phyloP scores from a whole-genome alignment of 176 grass and related monocot genomes.

The Bromus sterilis region DNA sequence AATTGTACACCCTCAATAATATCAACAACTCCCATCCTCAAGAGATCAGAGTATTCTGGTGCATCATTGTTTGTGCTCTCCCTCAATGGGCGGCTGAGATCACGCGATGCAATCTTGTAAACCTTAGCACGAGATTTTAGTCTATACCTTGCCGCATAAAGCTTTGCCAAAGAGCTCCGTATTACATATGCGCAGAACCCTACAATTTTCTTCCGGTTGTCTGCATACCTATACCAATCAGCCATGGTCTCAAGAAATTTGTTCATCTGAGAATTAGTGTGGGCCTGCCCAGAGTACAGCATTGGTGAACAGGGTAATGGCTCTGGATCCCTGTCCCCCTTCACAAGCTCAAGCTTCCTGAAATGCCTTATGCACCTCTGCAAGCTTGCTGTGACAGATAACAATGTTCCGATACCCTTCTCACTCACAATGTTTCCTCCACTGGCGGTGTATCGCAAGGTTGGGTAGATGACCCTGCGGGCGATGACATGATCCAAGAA shows the following conservation, averaged over 20 bases:
- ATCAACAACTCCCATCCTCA: slow-evolving; percentile 94
- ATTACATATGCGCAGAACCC: slow-evolving; percentile 90
- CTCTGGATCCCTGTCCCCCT: slow-evolving; percentile 84
- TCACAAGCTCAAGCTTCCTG: slow-evolving; percentile 89
- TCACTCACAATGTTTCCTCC: slow-evolving; percentile 75
- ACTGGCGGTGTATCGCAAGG: slow-evolving; percentile 70
- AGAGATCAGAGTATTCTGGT: slow-evolving; percentile 92
- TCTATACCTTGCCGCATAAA: slow-evolving; percentile 86
- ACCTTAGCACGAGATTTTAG: slow-evolving; percentile 96
- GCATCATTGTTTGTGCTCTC: slow-evolving; percentile 79
- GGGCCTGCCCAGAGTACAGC: slow-evolving; percentile 85
- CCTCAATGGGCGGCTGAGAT: slow-evolving; percentile 78
- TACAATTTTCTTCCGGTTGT: slow-evolving; percentile 93
- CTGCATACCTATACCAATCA: slow-evolving; percentile 90
- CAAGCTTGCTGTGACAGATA: slow-evolving; percentile 80
- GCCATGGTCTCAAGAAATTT: slow-evolving; percentile 98
- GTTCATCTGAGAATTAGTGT: slow-evolving; percentile 99
- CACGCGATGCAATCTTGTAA: slow-evolving; percentile 86
- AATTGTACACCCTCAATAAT: slow-evolving; percentile 87
- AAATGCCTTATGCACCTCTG: slow-evolving; percentile 80
- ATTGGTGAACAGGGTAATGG: slow-evolving; percentile 73
- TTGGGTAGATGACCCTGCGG: slow-evolving; percentile 79
- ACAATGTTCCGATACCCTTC: slow-evolving; percentile 77
- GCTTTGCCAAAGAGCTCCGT: slow-evolving; percentile 84
- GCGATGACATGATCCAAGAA: slow-evolving; percentile 93